These are phyloP conservation scores for Microbotryum saponariae DNA, from an alignment of 1,284 basidiomycete genomes.

Conservation along the genomic window DNA sequence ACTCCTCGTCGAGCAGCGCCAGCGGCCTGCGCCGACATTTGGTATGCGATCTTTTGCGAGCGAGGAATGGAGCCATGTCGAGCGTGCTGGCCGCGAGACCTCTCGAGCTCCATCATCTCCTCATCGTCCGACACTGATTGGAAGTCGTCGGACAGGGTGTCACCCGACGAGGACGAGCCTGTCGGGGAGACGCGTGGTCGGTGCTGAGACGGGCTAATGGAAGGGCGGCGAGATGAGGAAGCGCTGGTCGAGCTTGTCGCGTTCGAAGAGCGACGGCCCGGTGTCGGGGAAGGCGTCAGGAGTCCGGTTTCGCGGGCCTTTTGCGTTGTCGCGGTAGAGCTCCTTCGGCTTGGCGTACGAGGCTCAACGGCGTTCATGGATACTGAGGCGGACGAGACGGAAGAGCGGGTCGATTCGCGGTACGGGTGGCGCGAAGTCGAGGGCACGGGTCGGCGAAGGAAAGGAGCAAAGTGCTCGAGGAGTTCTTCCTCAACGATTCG, in stretches of 20 bases:
- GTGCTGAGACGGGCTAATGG: neutral
- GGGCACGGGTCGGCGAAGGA: constrained; percentile 4
- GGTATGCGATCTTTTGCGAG: neutral
- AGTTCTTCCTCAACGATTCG: constrained; percentile 71
- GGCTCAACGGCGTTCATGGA: neutral
- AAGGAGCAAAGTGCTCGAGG: constrained; percentile 41
- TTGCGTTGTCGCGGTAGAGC: too few species aligned
- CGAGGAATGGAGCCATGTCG: neutral
- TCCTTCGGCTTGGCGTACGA: constrained; percentile 1
- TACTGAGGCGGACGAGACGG: constrained; percentile 1
- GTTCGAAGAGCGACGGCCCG: too few species aligned
- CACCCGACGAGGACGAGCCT: constrained; percentile 20
- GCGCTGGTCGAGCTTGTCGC: too few species aligned
- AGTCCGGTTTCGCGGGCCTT: constrained; percentile 3
- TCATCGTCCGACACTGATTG: constrained; percentile 20
- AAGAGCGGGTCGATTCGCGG: neutral
- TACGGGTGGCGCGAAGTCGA: neutral
- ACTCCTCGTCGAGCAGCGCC: too few species aligned
- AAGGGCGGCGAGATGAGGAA: constrained; percentile 10
- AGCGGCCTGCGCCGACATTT: too few species aligned
- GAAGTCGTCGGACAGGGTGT: constrained; percentile 24
- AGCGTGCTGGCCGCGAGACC: neutral
- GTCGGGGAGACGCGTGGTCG: constrained; percentile 12
- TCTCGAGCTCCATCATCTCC: neutral
- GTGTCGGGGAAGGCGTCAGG: constrained; percentile 16